These are phyloP conservation scores for Zygoascus ofunaensis DNA, from an alignment of 805 yeast species.

Conservation along the genomic window DNA sequence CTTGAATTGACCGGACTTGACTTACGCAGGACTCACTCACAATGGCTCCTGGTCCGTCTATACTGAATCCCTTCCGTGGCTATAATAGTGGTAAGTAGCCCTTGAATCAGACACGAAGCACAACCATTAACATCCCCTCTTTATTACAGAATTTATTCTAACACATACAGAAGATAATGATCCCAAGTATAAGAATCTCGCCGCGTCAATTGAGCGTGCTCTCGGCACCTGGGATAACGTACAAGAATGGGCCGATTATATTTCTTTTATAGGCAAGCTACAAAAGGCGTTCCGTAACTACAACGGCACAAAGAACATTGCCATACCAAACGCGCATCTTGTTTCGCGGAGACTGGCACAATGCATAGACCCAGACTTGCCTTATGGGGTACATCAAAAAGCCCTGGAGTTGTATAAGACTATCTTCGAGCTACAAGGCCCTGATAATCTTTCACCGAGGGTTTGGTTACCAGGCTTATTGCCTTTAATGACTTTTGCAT, in stretches of 20 bases:
- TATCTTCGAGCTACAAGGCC: constrained; percentile 57
- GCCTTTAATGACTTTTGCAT: constrained; percentile 80
- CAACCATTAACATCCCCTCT: no score
- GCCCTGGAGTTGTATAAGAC: constrained; percentile 66
- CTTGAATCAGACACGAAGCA: neutral
- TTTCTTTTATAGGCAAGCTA: constrained; percentile 73
- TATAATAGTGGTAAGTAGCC: neutral
- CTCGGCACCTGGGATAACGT: constrained; percentile 68
- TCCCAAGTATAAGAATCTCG: constrained; percentile 62
- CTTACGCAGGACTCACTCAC: neutral
- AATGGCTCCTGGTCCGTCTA: neutral
- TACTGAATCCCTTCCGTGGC: neutral
- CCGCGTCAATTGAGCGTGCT: constrained; percentile 61
- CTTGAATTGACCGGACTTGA: neutral
- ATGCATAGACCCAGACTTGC: constrained; percentile 72
- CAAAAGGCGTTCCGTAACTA: constrained; percentile 54
- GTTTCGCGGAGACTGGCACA: constrained; percentile 66
- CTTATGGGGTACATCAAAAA: constrained; percentile 93
- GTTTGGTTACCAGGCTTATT: constrained; percentile 91
- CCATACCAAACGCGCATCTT: constrained; percentile 51
- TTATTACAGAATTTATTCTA: no score
- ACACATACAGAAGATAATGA: constrained; percentile 13
- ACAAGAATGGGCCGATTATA: constrained; percentile 97
- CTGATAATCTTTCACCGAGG: constrained; percentile 45
- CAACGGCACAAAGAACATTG: constrained; percentile 29